Base-by-base conservation (phyloP, 2,329 filamentous ascomycete species). In the Onygenales sp. region DNA sequence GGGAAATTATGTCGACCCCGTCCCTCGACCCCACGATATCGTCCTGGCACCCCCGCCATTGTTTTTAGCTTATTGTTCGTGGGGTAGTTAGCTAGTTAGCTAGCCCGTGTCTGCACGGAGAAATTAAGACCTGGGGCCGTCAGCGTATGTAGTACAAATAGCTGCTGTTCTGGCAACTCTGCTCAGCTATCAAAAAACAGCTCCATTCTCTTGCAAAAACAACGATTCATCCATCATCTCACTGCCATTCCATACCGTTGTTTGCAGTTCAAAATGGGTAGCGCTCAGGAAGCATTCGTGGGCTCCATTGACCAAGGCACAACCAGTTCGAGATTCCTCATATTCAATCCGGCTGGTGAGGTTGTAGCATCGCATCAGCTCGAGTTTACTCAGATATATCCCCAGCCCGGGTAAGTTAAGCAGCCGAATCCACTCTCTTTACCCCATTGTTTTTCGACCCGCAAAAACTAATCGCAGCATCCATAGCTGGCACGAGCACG, bases 231-330 rank as follows among this genome's bases (percentile, higher is more conserved):
- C n/a, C 34, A 13, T 14, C 5, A 13, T 17, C 14, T 27, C 32
- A 36, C 10, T 8, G 7, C 21, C 34, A 5, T 10, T 44, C 11
- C 17, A 7, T n/a, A 14, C 36, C 17, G 2, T 11, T 14, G 6
- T 13, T 27, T 27, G 21, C 21, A 27, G 21, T 27, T 49, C 11
- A 49, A 42, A 21, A 53, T 53, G 51, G 51, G 37, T 9, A 32
- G 39, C 11, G 13, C 11, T 4, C n/a, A 32, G 2, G 44, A 49
- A 34, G n/a, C 39, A 6, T 95, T 88, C 64, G 84, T 95, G 56
- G 90, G 89, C 56, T 88, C 87, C 60, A 91, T 95, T 66, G 90
- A 95, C 66, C 88, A 94, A 65, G 90, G 90, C 54, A 95, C 90
- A 9, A 95, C 90, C 27, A 92, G 87, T 55, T 88, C 89, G 36